Evolutionary conservation across 2,329 filamentous ascomycete genomes (phyloP).

Genomic region (Cadophora luteo-olivacea): DNA sequence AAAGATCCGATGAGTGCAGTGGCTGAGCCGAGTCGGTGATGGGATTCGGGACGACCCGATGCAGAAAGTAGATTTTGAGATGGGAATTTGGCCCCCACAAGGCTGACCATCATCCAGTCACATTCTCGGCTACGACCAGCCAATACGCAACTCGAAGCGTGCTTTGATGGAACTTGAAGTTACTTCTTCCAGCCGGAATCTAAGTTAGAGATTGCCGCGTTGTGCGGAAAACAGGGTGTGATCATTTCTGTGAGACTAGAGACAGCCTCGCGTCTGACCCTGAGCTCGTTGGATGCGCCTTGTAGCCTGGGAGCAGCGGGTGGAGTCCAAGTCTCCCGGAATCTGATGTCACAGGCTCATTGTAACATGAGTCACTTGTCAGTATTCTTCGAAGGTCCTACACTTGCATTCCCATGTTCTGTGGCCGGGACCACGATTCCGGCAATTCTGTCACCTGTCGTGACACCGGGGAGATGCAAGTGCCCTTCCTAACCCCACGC

Average conservation of each 20-base stretch:
- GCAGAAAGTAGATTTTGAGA: neutral
- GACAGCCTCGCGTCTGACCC: conserved; percentile 7
- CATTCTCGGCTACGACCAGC: neutral
- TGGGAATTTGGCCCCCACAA: conserved; percentile 18
- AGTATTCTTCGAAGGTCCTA: neutral
- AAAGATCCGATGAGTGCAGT: neutral
- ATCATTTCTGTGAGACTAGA: conserved; percentile 2
- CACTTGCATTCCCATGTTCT: neutral
- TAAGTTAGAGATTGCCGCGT: neutral
- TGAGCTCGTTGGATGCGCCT: conserved; percentile 3
- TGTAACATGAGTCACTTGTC: neutral
- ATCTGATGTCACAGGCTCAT: neutral
- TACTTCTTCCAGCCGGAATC: neutral
- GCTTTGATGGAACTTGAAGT: neutral
- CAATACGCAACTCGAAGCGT: neutral
- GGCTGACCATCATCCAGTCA: neutral
- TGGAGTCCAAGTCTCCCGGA: neutral
- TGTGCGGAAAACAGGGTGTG: neutral
- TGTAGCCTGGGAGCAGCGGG: neutral
- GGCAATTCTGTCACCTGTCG: neutral
- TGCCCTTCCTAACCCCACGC: neutral
- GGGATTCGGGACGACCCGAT: conserved; percentile 7
- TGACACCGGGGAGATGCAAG: conserved; percentile 1
- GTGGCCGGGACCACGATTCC: neutral
- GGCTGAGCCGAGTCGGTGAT: conserved; percentile 21